Base-by-base conservation (phyloP, 2,329 filamentous ascomycete species). In the Sporothrix inflata region DNA sequence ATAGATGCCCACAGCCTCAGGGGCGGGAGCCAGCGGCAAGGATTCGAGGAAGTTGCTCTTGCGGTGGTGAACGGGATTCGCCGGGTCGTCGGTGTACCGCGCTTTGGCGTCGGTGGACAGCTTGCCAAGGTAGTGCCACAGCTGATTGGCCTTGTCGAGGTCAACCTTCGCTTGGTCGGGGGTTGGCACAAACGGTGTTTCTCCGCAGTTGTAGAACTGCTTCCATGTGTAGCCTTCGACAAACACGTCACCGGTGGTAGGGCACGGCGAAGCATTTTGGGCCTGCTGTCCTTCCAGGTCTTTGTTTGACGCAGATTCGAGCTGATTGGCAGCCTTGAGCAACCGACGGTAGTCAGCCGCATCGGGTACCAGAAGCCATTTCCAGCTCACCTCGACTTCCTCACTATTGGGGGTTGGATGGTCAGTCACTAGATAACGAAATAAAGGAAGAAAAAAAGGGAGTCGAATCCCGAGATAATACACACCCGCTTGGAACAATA, bases 61-160 rank as follows among this genome's bases (percentile, higher is more conserved):
- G 1, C 86, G 83, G 73, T 93, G 93, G 80, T 93, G 86, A 61
- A 83, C 83, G n/a, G 82, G 85, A 14, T 81, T 85, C 9, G 78
- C 75, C 57, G 87, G 88, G 81, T 97, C 90, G 77, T 96, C 92
- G 4, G 94, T 97, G 82, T 96, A 99, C 79, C 97, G 94, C 34
- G 94, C 91, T 80, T 91, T 94, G 70, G 94, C 92, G 78, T 98
- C 95, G 7, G 95, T 98, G 27, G 95, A 98, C 24, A 87, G 88
- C 79, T 89, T 89, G 42, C 93, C 93, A 73, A 99, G 86, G 80
- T 98, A 98, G 82, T 94, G 88, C 93, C 94, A 98, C 21, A 97
- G 81, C 79, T 93, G 91, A 74, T 95, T 88, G 19, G 90, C 85
- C 79, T 92, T 92, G 74, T 82, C 82, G 9, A 97, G 81, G 78